Base-by-base conservation (phyloP, 768 basidiomycete genomes). In the Amanita subjunquillea region DNA sequence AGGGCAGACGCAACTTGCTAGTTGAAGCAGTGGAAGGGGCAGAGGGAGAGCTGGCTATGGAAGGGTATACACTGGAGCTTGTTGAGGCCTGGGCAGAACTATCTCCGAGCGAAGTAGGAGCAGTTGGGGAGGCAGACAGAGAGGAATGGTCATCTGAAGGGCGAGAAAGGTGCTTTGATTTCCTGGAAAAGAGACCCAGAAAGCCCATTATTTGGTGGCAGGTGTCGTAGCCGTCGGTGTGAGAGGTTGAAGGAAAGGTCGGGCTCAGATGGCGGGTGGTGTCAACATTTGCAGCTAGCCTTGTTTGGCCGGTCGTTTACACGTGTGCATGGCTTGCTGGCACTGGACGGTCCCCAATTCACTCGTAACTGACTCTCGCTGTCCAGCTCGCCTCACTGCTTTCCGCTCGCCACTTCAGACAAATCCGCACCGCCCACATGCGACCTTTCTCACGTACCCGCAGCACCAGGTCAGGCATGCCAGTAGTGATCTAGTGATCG, bases 1-100 rank as follows among this genome's bases (percentile, higher is more conserved):
- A 75, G 15, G 67, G 64, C 22, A 75, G 62, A 1, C 69, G 67
- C 10, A 72, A 60, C 57, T 64, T 71, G 58, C 63, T 64, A 10
- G 64, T 57, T 15, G 59, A 59, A 6, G 59, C 50, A 20, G 57
- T 59, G 38, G 59, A 30, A 48, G 62, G 48, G 48, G 60, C 56
- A 40, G 66, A 55, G 36, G 62, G 41, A 38, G 57, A 55, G 51
- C 53, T 30, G 50, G 57, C 48, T 45, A 58, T 17, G 53, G 59
- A 55, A 50, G 63, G 57, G 53, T 67, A 65, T 25, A 58, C 60
- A 46, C 56, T 61, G 27, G 57, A 50, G 53, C 53, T 58, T 29
- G 55, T 55, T 36, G 29, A 23, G 2, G 32, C 30, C 8, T 30
- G 25, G 1, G 15, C 8, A 34, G 43, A 34, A 15, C 17, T 46